Evolutionary conservation across 176 grass and related monocot species (phyloP).

Genomic region (Carex myosuroides): DNA sequence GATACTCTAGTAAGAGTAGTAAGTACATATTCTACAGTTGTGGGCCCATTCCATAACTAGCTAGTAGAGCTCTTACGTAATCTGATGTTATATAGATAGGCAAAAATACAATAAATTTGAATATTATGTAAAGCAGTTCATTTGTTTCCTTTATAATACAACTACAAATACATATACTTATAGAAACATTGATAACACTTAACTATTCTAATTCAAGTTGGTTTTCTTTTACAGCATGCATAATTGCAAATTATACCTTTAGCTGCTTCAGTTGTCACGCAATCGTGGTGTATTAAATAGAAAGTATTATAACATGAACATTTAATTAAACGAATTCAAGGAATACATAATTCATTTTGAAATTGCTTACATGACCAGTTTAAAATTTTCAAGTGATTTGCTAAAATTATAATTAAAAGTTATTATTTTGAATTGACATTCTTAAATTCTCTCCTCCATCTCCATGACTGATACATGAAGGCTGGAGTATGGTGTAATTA

Average conservation of each 20-base stretch:
- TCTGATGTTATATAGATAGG: too few species aligned
- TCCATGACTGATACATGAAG: background rate
- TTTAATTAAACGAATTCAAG: background rate
- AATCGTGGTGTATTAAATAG: background rate
- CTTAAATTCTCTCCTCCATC: background rate
- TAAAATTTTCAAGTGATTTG: too few species aligned
- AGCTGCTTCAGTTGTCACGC: background rate
- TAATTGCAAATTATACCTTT: background rate
- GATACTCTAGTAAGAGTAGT: background rate
- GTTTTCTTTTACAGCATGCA: background rate
- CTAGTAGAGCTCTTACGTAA: too few species aligned
- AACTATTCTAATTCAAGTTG: background rate
- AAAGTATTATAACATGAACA: background rate
- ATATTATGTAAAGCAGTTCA: background rate
- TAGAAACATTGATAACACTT: too few species aligned
- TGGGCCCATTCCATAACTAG: background rate
- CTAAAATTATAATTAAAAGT: too few species aligned
- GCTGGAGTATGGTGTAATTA: background rate
- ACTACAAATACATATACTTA: background rate
- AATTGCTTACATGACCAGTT: background rate
- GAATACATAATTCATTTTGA: background rate
- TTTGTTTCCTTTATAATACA: background rate
- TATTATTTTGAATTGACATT: background rate
- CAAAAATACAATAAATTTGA: too few species aligned
- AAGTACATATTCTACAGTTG: background rate